Percentiles rank a stretch among this genome's conserved stretches.
Evolutionary conservation across 768 basidiomycete genomes (phyloP).

Genomic region (Amanita brunnescens): DNA sequence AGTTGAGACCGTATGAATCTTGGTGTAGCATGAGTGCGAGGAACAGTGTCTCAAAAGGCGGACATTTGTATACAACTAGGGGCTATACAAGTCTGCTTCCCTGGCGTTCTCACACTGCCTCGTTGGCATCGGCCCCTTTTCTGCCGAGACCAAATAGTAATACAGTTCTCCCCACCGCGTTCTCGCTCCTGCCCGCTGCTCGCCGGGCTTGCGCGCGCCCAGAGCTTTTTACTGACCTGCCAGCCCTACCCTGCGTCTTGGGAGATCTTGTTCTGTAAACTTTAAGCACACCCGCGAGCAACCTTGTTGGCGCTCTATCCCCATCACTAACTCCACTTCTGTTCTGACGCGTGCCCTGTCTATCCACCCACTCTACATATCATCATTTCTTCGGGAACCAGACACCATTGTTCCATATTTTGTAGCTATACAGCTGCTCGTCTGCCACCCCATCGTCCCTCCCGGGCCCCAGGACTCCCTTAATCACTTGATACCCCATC

Average conservation of each 20-base stretch:
- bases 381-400: neutral
- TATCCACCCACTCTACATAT: neutral
- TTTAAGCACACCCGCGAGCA: neutral
- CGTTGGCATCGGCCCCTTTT: neutral
- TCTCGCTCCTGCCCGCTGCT: neutral
- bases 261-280: neutral
- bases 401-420: neutral
- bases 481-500: neutral
- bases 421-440: too few species aligned
- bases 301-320: neutral
- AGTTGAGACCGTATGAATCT: slow-evolving; percentile 15
- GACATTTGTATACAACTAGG: slow-evolving; percentile 1
- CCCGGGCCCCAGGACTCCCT: too few species aligned
- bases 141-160: neutral
- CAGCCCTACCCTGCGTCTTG: too few species aligned
- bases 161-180: neutral
- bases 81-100: neutral
- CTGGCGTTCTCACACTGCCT: slow-evolving; percentile 1
- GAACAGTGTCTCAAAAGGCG: slow-evolving; percentile 1
- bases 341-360: too few species aligned
- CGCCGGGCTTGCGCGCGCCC: neutral
- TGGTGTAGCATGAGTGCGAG: neutral
- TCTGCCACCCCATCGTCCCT: neutral
- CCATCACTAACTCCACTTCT: neutral
- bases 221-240: neutral